Conservation (phyloP, 441 rosid species). For the Geranium incanum region DNA sequence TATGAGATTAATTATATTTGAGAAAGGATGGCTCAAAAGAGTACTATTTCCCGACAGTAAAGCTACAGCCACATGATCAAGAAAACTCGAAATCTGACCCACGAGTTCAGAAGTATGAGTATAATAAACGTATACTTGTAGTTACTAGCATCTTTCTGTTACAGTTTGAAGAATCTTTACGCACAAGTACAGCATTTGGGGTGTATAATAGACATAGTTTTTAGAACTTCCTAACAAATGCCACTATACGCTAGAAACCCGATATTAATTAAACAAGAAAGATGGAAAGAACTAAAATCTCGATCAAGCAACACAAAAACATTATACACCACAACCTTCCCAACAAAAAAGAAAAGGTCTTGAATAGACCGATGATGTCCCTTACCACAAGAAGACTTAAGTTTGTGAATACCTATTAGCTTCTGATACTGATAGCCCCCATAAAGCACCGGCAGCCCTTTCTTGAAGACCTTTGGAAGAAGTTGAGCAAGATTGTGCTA, state of each 20-base stretch:
- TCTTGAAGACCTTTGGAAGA: constrained; percentile 96
- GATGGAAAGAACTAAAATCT: not conserved
- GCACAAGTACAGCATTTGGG: not conserved
- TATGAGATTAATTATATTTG: not conserved
- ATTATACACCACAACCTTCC: not conserved
- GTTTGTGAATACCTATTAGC: constrained; percentile 56
- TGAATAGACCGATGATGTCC: not conserved
- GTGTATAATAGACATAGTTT: not conserved
- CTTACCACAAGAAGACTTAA: not conserved
- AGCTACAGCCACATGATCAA: not conserved
- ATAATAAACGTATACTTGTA: not conserved
- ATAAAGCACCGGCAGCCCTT: constrained; percentile 98
- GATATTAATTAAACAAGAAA: not conserved
- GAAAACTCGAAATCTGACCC: not conserved
- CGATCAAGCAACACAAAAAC: not conserved
- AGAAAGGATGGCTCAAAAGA: not conserved
- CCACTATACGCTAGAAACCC: not conserved
- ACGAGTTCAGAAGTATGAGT: not conserved
- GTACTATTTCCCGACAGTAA: not conserved
- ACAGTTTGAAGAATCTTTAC: not conserved
- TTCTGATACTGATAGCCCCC: constrained; percentile 97
- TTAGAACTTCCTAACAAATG: not conserved
- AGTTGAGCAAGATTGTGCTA: constrained; percentile 79
- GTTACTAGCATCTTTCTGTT: not conserved
- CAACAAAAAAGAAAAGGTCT: not conserved